phyloP scores from a whole-genome alignment of 2,329 filamentous ascomycete genomes.

The Botryotinia narcissicola region DNA sequence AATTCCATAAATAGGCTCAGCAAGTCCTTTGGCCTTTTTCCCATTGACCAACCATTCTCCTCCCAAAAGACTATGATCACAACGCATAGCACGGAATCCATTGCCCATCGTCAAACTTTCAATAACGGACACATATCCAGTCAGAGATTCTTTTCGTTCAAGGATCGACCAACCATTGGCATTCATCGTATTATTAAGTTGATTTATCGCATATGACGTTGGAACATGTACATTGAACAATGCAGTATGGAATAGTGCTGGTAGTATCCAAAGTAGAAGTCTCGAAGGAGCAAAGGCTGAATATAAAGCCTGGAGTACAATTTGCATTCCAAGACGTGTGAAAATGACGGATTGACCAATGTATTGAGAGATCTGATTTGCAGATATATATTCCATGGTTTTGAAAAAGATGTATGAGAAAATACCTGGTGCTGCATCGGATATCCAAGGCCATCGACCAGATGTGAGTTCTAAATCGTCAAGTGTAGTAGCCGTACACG shows the following conservation, averaged over 20 bases:
- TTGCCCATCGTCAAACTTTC: constrained; percentile 60
- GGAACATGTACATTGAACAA: constrained; percentile 73
- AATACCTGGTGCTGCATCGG: constrained; percentile 64
- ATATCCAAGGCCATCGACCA: constrained; percentile 53
- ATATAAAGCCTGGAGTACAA: constrained; percentile 64
- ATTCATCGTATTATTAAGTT: constrained; percentile 65
- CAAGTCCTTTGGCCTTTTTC: constrained; percentile 63
- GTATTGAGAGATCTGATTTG: constrained; percentile 45
- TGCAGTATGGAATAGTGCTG: constrained; percentile 69
- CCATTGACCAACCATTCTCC: constrained; percentile 75
- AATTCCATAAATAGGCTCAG: constrained; percentile 91
- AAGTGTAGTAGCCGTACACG: constrained; percentile 61
- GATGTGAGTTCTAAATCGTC: constrained; percentile 57
- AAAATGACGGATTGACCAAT: constrained; percentile 63
- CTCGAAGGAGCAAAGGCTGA: constrained; percentile 66
- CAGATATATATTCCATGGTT: constrained; percentile 39
- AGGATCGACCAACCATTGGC: constrained; percentile 70
- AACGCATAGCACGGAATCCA: constrained; percentile 79
- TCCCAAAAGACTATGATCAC: constrained; percentile 90
- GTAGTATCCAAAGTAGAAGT: constrained; percentile 63
- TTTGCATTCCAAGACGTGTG: constrained; percentile 70
- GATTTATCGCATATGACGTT: constrained; percentile 55
- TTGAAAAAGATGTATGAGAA: constrained; percentile 65
- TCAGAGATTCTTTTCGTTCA: constrained; percentile 80
- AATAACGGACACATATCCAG: constrained; percentile 88